Conservation (phyloP, 176 grass and related monocot species). For the Zizania latifolia region DNA sequence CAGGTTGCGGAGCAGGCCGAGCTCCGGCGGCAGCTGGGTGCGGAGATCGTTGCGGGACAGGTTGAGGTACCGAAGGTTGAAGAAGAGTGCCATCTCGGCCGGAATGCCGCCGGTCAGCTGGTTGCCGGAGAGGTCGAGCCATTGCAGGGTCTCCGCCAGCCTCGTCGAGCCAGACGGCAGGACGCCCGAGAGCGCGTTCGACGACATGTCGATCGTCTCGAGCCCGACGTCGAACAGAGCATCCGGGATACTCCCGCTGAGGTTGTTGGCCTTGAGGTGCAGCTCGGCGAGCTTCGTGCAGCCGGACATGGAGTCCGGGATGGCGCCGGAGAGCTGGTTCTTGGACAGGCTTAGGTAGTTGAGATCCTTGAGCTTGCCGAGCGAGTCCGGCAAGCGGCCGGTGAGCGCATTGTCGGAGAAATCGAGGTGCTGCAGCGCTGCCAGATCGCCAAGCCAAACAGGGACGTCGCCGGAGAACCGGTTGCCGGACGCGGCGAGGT, state of each 20-base stretch:
- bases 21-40: conserved; percentile 69
- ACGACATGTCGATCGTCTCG: conserved; percentile 76
- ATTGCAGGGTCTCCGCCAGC: conserved; percentile 57
- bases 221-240: conserved; percentile 66
- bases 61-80: conserved; percentile 68
- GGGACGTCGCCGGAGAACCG: conserved; percentile 55
- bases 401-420: conserved; percentile 63
- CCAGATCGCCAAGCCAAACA: conserved; percentile 53
- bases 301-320: conserved; percentile 48
- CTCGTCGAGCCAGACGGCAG: conserved; percentile 49
- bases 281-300: conserved; percentile 68
- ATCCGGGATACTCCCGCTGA: conserved; percentile 61
- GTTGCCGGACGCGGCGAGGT: conserved; percentile 50
- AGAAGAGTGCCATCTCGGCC: conserved; percentile 60
- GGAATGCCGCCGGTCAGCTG: conserved; percentile 59
- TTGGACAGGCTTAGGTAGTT: conserved; percentile 63
- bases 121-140: conserved; percentile 79
- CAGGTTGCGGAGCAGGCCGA: conserved; percentile 58
- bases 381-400: conserved; percentile 50
- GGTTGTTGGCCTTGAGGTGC: conserved; percentile 43
- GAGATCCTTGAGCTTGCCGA: conserved; percentile 75
- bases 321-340: conserved; percentile 50
- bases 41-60: conserved; percentile 74
- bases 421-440: conserved; percentile 53
- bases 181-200: conserved; percentile 56